Percentiles rank a stretch among this genome's conserved stretches.
These are phyloP conservation scores for Lactarius tabidus DNA, from an alignment of 768 basidiomycete genomes.

Conservation along the genomic window DNA sequence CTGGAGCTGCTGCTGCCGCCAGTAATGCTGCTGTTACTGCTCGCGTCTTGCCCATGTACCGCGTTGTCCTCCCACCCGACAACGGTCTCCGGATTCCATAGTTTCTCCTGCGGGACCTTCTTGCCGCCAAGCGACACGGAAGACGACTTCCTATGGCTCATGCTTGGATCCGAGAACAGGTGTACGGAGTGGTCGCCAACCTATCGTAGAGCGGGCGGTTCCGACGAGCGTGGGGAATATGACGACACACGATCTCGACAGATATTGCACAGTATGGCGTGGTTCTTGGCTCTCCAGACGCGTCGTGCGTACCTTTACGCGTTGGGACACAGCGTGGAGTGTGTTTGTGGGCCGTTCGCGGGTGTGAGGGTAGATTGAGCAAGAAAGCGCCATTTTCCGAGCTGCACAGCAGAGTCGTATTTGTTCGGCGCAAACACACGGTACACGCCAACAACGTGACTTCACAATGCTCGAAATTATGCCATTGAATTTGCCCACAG, in stretches of 20 bases:
- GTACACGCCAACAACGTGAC: neutral
- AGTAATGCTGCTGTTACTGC: constrained; percentile 18
- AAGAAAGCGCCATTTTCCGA: constrained; percentile 23
- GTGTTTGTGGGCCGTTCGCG: constrained; percentile 6
- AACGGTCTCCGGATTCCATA: constrained; percentile 2
- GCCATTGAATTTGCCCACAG: constrained; percentile 1
- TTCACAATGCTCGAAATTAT: neutral
- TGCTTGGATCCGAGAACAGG: neutral
- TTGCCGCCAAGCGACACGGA: constrained; percentile 10
- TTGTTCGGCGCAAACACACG: constrained; percentile 24
- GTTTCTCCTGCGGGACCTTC: constrained; percentile 9
- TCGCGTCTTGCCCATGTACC: neutral
- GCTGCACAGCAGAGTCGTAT: constrained; percentile 14
- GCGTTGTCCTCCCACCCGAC: neutral
- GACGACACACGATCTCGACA: constrained; percentile 49
- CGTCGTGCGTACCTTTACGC: constrained; percentile 1
- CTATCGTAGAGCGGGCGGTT: neutral
- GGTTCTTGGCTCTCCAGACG: constrained; percentile 48
- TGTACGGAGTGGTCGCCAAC: neutral
- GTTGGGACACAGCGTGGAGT: constrained; percentile 9
- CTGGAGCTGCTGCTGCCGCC: neutral
- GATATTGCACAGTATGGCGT: constrained; percentile 60
- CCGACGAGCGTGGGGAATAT: neutral
- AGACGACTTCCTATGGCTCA: constrained; percentile 18
- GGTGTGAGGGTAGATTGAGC: constrained; percentile 22